Evolutionary conservation across 306 rosid genomes (phyloP).

Genomic region (Geum urbanum): DNA sequence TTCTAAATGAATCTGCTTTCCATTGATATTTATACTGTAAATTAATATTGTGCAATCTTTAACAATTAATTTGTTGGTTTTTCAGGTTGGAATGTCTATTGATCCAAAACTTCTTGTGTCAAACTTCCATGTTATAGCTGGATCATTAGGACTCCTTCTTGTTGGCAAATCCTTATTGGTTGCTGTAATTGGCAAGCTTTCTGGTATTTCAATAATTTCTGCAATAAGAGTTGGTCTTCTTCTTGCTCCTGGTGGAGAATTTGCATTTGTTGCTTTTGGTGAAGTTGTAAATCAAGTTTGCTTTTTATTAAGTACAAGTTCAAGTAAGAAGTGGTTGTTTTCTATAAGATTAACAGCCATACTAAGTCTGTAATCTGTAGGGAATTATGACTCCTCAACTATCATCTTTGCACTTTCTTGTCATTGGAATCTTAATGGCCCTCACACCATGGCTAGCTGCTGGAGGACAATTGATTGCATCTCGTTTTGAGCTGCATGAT

Average conservation of each 20-base stretch:
- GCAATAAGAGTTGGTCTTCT: constrained; percentile 91
- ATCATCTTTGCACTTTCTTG: constrained; percentile 88
- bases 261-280: constrained; percentile 98
- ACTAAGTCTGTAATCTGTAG: constrained; percentile 36
- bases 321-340: constrained; percentile 16
- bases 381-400: constrained; percentile 91
- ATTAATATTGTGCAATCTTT: neutral
- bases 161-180: constrained; percentile 76
- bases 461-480: too few species aligned
- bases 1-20: neutral
- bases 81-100: constrained; percentile 99
- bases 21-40: constrained; percentile 7
- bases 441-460: too few species aligned
- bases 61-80: constrained; percentile 30
- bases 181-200: constrained; percentile 62
- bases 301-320: constrained; percentile 19
- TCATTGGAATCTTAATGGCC: neutral
- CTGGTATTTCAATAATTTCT: constrained; percentile 62
- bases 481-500: constrained; percentile 69
- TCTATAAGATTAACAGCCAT: neutral
- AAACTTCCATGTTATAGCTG: constrained; percentile 64
- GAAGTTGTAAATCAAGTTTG: constrained; percentile 97
- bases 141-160: constrained; percentile 75
- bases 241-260: constrained; percentile 99
- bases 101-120: constrained; percentile 30